Conservation (phyloP, 441 rosid genomes). For the Eutrema salsugineum region DNA sequence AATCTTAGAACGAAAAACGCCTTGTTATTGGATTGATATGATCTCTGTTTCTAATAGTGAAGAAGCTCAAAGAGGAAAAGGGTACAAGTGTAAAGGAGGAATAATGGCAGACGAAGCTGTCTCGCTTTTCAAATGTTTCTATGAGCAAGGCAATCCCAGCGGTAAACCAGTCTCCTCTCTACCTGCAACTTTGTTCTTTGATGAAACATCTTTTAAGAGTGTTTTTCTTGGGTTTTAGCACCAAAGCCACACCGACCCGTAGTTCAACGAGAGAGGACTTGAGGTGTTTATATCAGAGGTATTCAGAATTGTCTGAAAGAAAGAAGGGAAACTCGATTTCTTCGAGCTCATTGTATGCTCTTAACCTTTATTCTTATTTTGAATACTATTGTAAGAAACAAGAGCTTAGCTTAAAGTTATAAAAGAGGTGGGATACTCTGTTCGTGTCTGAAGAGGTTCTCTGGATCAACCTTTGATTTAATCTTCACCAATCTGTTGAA, state of each 20-base stretch:
- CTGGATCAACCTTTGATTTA: constrained; percentile 54
- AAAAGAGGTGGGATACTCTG: constrained; percentile 45
- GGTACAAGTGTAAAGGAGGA: constrained; percentile 67
- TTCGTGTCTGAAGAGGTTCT: constrained; percentile 56
- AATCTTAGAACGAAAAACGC: neutral
- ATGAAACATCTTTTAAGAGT: neutral
- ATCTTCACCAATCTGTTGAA: constrained; percentile 48
- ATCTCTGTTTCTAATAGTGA: constrained; percentile 24
- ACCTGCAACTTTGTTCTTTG: neutral
- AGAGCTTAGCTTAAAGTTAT: neutral
- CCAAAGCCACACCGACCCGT: constrained; percentile 71
- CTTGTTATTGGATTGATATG: neutral
- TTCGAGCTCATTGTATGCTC: neutral
- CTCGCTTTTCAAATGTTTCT: constrained; percentile 63
- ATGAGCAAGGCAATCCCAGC: constrained; percentile 82
- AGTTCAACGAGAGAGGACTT: constrained; percentile 29
- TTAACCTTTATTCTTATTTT: neutral
- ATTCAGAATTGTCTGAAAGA: neutral
- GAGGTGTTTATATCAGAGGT: no score
- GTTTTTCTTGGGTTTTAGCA: constrained; percentile 37
- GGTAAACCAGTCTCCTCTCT: constrained; percentile 37
- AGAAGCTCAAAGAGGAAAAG: constrained; percentile 36
- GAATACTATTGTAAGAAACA: neutral
- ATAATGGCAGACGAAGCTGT: constrained; percentile 72
- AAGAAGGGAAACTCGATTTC: neutral